Conservation (phyloP, 257 asterid genomes). For the Solanum chiquidenum region DNA sequence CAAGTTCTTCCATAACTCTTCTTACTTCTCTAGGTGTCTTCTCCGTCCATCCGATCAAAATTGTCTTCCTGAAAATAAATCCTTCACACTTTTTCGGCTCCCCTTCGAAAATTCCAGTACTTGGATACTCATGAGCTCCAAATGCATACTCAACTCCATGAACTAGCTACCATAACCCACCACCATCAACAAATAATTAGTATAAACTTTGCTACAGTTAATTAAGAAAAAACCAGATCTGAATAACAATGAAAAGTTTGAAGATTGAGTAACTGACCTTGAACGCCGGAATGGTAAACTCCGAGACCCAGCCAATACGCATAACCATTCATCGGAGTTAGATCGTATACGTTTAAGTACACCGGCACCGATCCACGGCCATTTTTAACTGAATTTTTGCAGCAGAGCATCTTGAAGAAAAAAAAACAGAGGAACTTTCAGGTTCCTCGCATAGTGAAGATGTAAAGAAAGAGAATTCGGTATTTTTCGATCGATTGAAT, state of each 20-base stretch:
- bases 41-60: slow-evolving; percentile 48
- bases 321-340: slow-evolving; percentile 61
- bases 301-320: slow-evolving; percentile 93
- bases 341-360: slow-evolving; percentile 67
- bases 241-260: background rate
- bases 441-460: background rate
- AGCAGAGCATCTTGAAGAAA: slow-evolving; percentile 45
- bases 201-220: background rate
- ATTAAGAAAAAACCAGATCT: background rate
- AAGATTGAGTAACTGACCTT: slow-evolving; percentile 34
- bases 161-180: slow-evolving; percentile 22
- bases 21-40: slow-evolving; percentile 28
- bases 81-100: slow-evolving; percentile 49
- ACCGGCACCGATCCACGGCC: slow-evolving; percentile 57
- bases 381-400: slow-evolving; percentile 29
- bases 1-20: slow-evolving; percentile 33
- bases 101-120: slow-evolving; percentile 56
- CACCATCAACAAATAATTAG: background rate
- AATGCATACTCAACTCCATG: slow-evolving; percentile 63
- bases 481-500: background rate
- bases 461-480: background rate
- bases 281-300: slow-evolving; percentile 79
- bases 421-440: background rate
- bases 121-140: slow-evolving; percentile 58
- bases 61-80: slow-evolving; percentile 43